These are phyloP conservation scores for Oryza rufipogon DNA, from an alignment of 176 grass and related monocot species.

Conservation along the genomic window DNA sequence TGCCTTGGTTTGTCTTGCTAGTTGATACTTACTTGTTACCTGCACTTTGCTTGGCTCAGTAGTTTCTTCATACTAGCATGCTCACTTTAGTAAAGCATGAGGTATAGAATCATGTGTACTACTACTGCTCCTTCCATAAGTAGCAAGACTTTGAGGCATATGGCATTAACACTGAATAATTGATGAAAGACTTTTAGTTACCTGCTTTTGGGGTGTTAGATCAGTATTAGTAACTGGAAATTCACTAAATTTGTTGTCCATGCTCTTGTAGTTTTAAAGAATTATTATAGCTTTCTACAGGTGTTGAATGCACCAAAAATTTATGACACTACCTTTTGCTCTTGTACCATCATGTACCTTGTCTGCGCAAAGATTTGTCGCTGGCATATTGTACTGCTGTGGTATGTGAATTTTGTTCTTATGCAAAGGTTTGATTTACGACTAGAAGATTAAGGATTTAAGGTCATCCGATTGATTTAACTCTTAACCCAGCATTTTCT, in stretches of 20 bases:
- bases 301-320: background rate
- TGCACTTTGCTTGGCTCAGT: conserved; percentile 18
- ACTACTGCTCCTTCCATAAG: background rate
- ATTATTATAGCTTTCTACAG: background rate
- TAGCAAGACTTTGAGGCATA: background rate
- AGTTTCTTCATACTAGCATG: background rate
- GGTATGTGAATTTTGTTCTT: conserved; percentile 19
- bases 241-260: conserved; percentile 14
- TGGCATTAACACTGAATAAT: background rate
- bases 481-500: background rate
- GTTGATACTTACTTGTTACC: background rate
- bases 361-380: conserved; percentile 14
- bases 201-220: background rate
- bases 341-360: conserved; percentile 20
- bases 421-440: conserved; percentile 13
- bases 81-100: background rate
- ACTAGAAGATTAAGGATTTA: background rate
- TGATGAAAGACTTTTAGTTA: background rate
- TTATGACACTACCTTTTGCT: conserved; percentile 19
- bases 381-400: background rate
- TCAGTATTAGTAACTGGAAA: background rate
- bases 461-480: conserved; percentile 4
- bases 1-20: conserved; percentile 1
- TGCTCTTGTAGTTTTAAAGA: background rate
- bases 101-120: conserved; percentile 1